Conservation (phyloP, 73 alveolate genomes). For the Effrenium voratum region DNA sequence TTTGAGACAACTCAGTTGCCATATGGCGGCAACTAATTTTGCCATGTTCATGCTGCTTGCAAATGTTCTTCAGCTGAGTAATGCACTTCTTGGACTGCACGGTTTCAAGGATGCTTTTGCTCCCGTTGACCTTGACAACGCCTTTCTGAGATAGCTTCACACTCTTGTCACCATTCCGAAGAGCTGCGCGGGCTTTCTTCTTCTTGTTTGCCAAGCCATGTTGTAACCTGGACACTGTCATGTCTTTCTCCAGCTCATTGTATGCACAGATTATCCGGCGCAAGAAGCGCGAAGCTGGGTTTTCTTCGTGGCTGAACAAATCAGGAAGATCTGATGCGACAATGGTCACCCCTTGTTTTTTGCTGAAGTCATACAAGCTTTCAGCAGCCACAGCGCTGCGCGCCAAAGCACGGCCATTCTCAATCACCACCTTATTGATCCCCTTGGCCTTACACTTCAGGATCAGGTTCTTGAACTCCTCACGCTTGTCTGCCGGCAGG, state of each 20-base stretch:
- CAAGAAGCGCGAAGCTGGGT: neutral
- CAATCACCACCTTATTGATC: neutral
- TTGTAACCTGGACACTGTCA: neutral
- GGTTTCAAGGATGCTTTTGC: neutral
- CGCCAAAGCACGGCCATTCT: neutral
- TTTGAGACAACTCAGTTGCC: neutral
- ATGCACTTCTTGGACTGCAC: neutral
- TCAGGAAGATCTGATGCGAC: neutral
- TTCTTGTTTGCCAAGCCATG: neutral
- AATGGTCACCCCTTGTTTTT: neutral
- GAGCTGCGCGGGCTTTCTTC: neutral
- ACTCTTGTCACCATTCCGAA: neutral
- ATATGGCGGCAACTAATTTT: neutral
- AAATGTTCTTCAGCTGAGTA: neutral
- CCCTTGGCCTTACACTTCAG: neutral
- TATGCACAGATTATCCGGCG: neutral
- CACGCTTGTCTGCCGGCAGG: neutral
- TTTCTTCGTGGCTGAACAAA: neutral
- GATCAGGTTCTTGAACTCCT: neutral
- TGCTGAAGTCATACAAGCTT: neutral
- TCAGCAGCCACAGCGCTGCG: neutral
- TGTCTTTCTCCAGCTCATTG: neutral
- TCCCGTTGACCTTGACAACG: neutral
- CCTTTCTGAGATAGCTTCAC: neutral
- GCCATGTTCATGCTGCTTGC: neutral